A percentile compares a stretch with the other conserved stretches of the same genome.
phyloP scores from a whole-genome alignment of 2,329 filamentous ascomycete genomes.

The Fusarium pilosicola region DNA sequence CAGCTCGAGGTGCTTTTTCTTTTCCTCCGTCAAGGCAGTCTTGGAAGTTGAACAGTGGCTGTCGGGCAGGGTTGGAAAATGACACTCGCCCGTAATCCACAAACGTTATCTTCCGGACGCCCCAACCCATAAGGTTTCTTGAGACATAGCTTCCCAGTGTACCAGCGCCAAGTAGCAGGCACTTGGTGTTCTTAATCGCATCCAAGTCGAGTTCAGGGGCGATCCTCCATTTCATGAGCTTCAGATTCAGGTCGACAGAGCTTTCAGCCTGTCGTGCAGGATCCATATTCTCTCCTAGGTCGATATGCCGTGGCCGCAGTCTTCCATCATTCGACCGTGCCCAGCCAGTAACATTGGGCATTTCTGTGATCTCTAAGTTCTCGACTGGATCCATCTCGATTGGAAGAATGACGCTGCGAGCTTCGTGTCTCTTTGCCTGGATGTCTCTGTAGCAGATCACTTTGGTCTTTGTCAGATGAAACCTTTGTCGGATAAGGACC shows the following conservation, averaged over 20 bases:
- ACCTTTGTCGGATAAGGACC: slow-evolving; percentile 84
- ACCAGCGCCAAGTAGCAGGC: slow-evolving; percentile 89
- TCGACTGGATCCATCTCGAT: slow-evolving; percentile 65
- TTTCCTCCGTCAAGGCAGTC: slow-evolving; percentile 89
- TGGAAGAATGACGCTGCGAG: slow-evolving; percentile 81
- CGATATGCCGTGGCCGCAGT: slow-evolving; percentile 79
- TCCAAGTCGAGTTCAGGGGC: slow-evolving; percentile 89
- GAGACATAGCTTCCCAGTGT: slow-evolving; percentile 95
- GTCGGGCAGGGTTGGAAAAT: slow-evolving; percentile 95
- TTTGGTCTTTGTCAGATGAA: slow-evolving; percentile 79
- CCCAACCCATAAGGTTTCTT: slow-evolving; percentile 93
- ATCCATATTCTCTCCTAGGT: slow-evolving; percentile 94
- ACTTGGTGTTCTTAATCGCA: slow-evolving; percentile 87
- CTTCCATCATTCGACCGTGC: slow-evolving; percentile 85
- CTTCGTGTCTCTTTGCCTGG: slow-evolving; percentile 78
- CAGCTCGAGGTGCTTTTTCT: slow-evolving; percentile 83
- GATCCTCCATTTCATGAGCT: slow-evolving; percentile 99
- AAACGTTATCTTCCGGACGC: slow-evolving; percentile 93
- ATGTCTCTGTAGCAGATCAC: slow-evolving; percentile 92
- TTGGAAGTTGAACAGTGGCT: slow-evolving; percentile 89
- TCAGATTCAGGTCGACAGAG: slow-evolving; percentile 94
- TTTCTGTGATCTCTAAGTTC: slow-evolving; percentile 57
- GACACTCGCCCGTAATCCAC: slow-evolving; percentile 94
- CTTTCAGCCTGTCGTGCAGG: slow-evolving; percentile 88
- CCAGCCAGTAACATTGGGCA: slow-evolving; percentile 96